Percentiles rank a stretch among this genome's conserved stretches.
These are phyloP conservation scores for Neoascochyta sp. DNA, from an alignment of 2,329 filamentous ascomycete species.

Conservation along the genomic window DNA sequence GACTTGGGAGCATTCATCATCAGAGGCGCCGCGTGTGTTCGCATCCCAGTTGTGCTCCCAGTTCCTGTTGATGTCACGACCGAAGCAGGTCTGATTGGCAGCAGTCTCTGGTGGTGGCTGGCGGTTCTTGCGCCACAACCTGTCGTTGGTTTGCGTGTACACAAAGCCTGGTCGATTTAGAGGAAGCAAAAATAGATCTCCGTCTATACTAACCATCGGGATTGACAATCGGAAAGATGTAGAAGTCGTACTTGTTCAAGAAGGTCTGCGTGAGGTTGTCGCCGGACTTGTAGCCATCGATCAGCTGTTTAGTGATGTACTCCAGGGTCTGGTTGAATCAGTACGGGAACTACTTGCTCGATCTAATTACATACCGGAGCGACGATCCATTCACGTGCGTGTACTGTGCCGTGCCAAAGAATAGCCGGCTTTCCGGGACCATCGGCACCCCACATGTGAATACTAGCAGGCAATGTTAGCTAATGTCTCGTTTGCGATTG, in stretches of 20 bases:
- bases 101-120: constrained; percentile 19
- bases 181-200: not conserved
- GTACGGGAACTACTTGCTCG: not conserved
- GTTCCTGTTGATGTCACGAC: constrained; percentile 35
- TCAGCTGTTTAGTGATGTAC: constrained; percentile 26
- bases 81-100: constrained; percentile 29
- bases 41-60: constrained; percentile 32
- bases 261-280: constrained; percentile 31
- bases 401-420: constrained; percentile 30
- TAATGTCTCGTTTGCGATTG: not conserved
- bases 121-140: constrained; percentile 38
- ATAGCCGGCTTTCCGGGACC: constrained; percentile 25
- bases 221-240: constrained; percentile 32
- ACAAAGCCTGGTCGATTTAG: constrained; percentile 23
- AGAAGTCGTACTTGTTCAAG: constrained; percentile 31
- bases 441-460: constrained; percentile 31
- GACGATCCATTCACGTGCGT: constrained; percentile 33
- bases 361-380: constrained; percentile 40
- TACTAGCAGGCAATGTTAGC: constrained; percentile 2
- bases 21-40: constrained; percentile 27
- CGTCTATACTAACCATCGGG: constrained; percentile 21
- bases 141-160: constrained; percentile 32
- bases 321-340: constrained; percentile 26
- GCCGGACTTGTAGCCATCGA: constrained; percentile 25
- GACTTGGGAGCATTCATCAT: constrained; percentile 26